Percentiles rank a stretch among this genome's conserved stretches.
Conservation (phyloP, 352 stramenopile species). For the Phytopythium oedochilum region DNA sequence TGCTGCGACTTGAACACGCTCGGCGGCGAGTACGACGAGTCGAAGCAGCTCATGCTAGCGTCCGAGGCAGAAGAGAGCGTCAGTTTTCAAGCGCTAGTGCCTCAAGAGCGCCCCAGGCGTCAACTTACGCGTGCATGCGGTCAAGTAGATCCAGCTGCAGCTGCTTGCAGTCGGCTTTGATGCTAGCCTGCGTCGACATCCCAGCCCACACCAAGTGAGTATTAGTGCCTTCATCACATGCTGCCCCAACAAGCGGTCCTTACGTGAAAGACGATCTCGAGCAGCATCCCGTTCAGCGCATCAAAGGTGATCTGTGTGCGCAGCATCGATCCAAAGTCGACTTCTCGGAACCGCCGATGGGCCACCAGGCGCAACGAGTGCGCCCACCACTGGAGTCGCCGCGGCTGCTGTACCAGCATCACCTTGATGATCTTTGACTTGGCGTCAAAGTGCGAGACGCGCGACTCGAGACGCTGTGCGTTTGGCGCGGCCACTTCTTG, state of each 20-base stretch:
- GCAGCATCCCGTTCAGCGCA: constrained; percentile 38
- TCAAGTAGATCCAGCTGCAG: constrained; percentile 35
- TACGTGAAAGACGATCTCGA: constrained; percentile 60
- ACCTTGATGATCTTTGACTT: constrained; percentile 86
- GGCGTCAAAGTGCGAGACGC: constrained; percentile 63
- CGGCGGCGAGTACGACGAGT: constrained; percentile 32
- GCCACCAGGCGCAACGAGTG: constrained; percentile 14
- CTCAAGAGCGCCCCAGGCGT: not conserved
- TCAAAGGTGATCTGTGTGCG: constrained; percentile 66
- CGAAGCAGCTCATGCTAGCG: constrained; percentile 44
- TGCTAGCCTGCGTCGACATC: constrained; percentile 19
- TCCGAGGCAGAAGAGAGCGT: not conserved
- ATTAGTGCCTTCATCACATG: not conserved
- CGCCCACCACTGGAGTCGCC: constrained; percentile 21
- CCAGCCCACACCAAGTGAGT: not conserved
- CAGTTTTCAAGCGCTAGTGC: not conserved
- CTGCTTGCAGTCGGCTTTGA: constrained; percentile 22
- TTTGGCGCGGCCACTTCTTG: constrained; percentile 2
- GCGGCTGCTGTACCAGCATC: constrained; percentile 77
- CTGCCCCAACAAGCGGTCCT: not conserved
- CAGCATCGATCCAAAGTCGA: constrained; percentile 31
- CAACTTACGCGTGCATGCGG: constrained; percentile 36
- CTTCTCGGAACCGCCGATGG: constrained; percentile 22
- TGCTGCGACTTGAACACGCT: constrained; percentile 37
- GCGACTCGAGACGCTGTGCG: constrained; percentile 65